Evolutionary conservation across 371 early-diverging fungal species (phyloP), one percentile per base, ranked within the genome.

Genomic region (Fennellomyces sp.): DNA sequence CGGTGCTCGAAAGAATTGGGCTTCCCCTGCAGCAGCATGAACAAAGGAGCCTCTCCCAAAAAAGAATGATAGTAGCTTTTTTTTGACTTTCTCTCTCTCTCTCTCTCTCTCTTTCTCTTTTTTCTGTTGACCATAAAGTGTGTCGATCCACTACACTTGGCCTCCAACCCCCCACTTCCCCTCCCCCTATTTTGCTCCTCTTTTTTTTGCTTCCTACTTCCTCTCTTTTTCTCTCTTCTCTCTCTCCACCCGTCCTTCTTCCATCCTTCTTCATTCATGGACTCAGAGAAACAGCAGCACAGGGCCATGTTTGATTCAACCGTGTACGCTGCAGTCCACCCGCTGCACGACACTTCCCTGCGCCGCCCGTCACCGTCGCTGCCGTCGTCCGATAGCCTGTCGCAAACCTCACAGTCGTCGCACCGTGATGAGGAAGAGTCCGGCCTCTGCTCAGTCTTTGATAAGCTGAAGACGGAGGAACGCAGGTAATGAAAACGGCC

Each of bases 341-440:
- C 58, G 27, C 48, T 57, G 8, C 45, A 48, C 17, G 58, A 57
- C 6, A 28, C 29, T 19, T 53, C 31, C 33, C 27, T 13, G 13
- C 64, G 36, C 25, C 58, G 19, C 7, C 45, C 53, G 7, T 42
- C 28, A 12, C 41, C 51, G 7, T 31, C 52, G 7, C 33, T 52
- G 12, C 36, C 51, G n/a, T 53, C 57, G 15, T 55, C 58, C 7
- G 62, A 66, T 56, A 55, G 21, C 30, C 45, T 35, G 27, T 53
- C 58, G 26, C 60, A 60, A 53, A 48, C 63, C 12, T 68, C 74
- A 27, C 57, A 67, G 21, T 75, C 78, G 28, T 57, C 72, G 19
- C 67, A 70, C 15, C 76, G 74, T 57, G 33, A 58, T 26, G 26
- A 36, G 12, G 45, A 52, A 33, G 52, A 52, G 27, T 61, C 61